Base-by-base conservation (phyloP, 495 filamentous ascomycete genomes). In the Trichocladium uniseriatum region DNA sequence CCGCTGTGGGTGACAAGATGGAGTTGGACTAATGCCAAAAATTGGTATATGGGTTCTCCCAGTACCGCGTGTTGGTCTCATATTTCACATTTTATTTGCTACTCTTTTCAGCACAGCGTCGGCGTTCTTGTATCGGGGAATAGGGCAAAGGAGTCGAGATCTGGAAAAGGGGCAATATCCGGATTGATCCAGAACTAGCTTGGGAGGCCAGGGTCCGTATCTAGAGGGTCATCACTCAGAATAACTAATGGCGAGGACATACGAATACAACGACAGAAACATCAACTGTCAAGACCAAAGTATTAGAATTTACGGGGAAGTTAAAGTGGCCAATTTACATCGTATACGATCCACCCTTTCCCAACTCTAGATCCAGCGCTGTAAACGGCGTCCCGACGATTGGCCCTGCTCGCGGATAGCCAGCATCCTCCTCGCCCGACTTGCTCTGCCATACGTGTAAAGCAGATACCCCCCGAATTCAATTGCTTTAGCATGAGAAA, bases 1-100 rank as follows among this genome's bases (percentile, higher is more conserved):
- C 62, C 6, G 67, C 64, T n/a, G 61, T 59, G n/a, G 60, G 61
- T 1, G 65, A 61, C 40, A 68, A 48, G 55, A 73, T 72, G 70
- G 64, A 75, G 28, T 43, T 68, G 14, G 73, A 75, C 48, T 71
- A 66, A 55, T 11, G 31, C 9, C 2, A 32, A 10, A 10, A 10
- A 29, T 29, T 29, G 31, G 31, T 5, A 11, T 32, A 4, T 32
- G 31, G 7, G 5, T 6, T 32, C 7, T 32, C 31, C 2, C 24
- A 8, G 31, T n/a, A n/a, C n/a, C n/a, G n/a, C n/a, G n/a, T n/a
- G n/a, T n/a, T n/a, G n/a, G n/a, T n/a, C n/a, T 27, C 4, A 27
- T 3, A 4, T 27, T 27, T 8, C 24, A 4, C 4, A 27, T 27
- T 28, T 9, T 20, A 19, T 28, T 9, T 20, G 15, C 39, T 34